Percentiles rank a stretch among this genome's conserved stretches.
Conservation (phyloP, 2,329 filamentous ascomycete species). For the Aureobasidium subglaciale region DNA sequence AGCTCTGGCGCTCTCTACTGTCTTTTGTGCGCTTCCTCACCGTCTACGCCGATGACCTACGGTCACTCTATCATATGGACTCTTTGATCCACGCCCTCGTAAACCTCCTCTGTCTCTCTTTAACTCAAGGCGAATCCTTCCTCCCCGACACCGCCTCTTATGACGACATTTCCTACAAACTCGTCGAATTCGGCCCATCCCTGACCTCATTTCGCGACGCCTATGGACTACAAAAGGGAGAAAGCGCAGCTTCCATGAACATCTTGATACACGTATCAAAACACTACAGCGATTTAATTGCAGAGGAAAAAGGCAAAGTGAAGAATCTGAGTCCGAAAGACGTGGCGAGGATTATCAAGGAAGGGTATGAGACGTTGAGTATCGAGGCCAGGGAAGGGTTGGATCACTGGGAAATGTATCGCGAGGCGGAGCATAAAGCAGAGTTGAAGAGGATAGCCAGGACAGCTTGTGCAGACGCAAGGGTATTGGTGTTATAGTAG, state of each 20-base stretch:
- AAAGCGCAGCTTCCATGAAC: constrained; percentile 61
- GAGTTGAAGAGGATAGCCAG: constrained; percentile 83
- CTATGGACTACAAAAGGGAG: constrained; percentile 42
- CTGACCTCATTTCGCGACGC: constrained; percentile 74
- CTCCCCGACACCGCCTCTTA: constrained; percentile 80
- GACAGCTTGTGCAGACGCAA: constrained; percentile 66
- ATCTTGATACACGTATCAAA: constrained; percentile 74
- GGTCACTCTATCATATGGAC: constrained; percentile 60
- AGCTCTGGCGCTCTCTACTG: constrained; percentile 84
- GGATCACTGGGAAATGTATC: constrained; percentile 76
- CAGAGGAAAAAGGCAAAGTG: constrained; percentile 48
- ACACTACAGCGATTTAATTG: constrained; percentile 81
- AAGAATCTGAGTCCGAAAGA: constrained; percentile 73
- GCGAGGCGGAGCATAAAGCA: constrained; percentile 78
- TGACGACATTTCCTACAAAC: constrained; percentile 97
- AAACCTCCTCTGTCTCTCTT: constrained; percentile 73
- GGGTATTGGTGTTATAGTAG: constrained; percentile 19
- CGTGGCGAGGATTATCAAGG: constrained; percentile 86
- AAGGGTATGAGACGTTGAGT: constrained; percentile 89
- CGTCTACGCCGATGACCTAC: constrained; percentile 74
- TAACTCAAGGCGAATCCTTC: constrained; percentile 85
- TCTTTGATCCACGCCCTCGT: constrained; percentile 70
- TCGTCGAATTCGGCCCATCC: constrained; percentile 83
- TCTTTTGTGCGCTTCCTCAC: constrained; percentile 85
- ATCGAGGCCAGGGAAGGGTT: constrained; percentile 83